A percentile compares a stretch with the other conserved stretches of the same genome.
phyloP scores from a whole-genome alignment of 2,329 filamentous ascomycete genomes.

The Beauveria pseudobassiana region DNA sequence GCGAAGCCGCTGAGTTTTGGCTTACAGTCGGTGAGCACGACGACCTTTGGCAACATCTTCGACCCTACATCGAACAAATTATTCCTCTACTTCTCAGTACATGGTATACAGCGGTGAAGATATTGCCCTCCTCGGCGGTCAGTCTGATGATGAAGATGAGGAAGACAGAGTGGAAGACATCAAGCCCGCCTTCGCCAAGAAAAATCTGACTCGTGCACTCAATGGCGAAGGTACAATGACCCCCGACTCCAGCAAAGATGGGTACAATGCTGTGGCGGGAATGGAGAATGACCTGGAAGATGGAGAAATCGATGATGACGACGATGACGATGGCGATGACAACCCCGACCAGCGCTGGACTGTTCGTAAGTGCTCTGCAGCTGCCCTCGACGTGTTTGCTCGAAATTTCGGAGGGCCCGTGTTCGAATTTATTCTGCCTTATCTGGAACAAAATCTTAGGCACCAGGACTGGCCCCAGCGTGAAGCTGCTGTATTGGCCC shows the following conservation, averaged over 20 bases:
- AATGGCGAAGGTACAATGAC: constrained; percentile 45
- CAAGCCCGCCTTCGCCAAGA: constrained; percentile 83
- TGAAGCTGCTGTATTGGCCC: constrained; percentile 86
- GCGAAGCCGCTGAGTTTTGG: constrained; percentile 97
- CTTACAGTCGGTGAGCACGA: constrained; percentile 85
- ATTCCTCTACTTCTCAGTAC: constrained; percentile 83
- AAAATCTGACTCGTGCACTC: constrained; percentile 48
- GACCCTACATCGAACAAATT: constrained; percentile 73
- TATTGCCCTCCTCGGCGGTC: constrained; percentile 73
- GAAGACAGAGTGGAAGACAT: constrained; percentile 89
- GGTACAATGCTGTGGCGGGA: constrained; percentile 46
- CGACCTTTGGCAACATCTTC: constrained; percentile 66
- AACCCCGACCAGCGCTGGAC: constrained; percentile 94
- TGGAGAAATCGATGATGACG: constrained; percentile 79
- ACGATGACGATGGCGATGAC: constrained; percentile 64
- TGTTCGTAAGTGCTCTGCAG: constrained; percentile 91
- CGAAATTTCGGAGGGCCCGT: constrained; percentile 82
- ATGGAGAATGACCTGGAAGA: constrained; percentile 73
- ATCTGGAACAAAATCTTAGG: constrained; percentile 81
- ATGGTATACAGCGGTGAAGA: constrained; percentile 98
- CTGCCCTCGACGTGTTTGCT: constrained; percentile 88
- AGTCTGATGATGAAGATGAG: constrained; percentile 81
- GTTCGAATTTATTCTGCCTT: constrained; percentile 87
- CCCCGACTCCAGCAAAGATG: constrained; percentile 43
- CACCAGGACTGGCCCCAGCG: constrained; percentile 86